Evolutionary conservation across 805 yeast species (phyloP).

Genomic region (Kuraishia ogatae): DNA sequence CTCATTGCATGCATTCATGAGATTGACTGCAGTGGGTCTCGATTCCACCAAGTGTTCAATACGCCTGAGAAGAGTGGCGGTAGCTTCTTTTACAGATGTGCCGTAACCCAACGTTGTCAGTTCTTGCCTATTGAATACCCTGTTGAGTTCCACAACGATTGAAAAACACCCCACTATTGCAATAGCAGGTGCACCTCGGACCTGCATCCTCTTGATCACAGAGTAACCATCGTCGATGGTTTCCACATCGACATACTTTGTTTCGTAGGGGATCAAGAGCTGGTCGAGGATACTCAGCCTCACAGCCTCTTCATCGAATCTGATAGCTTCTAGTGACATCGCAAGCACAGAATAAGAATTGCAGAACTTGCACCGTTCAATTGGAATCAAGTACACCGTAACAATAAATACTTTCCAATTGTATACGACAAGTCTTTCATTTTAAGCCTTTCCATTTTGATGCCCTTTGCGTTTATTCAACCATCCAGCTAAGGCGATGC

Average conservation of each 20-base stretch:
- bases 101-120: constrained; percentile 17
- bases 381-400: no score
- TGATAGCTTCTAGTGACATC: constrained; percentile 55
- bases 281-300: constrained; percentile 70
- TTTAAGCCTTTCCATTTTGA: no score
- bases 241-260: constrained; percentile 54
- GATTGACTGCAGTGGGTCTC: constrained; percentile 94
- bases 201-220: constrained; percentile 88
- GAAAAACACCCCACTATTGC: constrained; percentile 91
- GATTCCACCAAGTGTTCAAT: constrained; percentile 65
- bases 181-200: constrained; percentile 97
- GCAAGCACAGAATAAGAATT: neutral
- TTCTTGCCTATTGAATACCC: constrained; percentile 18
- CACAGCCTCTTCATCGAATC: constrained; percentile 38
- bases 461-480: no score
- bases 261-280: constrained; percentile 69
- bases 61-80: constrained; percentile 30
- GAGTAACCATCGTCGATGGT: constrained; percentile 68
- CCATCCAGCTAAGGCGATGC: neutral
- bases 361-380: no score
- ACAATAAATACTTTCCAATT: no score
- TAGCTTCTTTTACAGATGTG: constrained; percentile 10
- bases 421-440: no score
- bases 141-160: constrained; percentile 60
- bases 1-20: constrained; percentile 62